Conservation (phyloP, 768 basidiomycete species). For the Kwoniella sp. region DNA sequence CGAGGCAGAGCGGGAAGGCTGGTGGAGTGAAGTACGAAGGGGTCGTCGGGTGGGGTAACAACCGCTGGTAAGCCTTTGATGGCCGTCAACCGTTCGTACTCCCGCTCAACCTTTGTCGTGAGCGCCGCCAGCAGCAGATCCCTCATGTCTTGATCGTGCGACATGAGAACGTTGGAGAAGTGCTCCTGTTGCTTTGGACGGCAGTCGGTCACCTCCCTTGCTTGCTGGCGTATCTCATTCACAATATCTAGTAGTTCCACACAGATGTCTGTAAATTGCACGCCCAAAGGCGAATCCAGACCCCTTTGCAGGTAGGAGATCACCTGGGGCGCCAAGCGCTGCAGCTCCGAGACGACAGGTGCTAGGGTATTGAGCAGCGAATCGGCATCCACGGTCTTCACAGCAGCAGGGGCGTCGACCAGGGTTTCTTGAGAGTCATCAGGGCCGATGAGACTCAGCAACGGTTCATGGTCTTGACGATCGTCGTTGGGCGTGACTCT, state of each 20-base stretch:
- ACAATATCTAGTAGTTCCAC: conserved; percentile 6
- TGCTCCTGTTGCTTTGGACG: conserved; percentile 5
- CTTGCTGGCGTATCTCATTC: neutral
- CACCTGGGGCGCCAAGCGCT: conserved; percentile 7
- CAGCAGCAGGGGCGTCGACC: neutral
- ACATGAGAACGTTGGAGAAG: too few relatives aligned
- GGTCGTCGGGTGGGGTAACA: conserved; percentile 6
- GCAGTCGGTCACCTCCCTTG: too few relatives aligned
- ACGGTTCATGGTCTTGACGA: too few relatives aligned
- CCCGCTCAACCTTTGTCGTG: conserved; percentile 19
- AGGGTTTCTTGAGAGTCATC: neutral
- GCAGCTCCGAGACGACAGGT: conserved; percentile 19
- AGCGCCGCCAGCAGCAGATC: conserved; percentile 22
- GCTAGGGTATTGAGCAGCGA: conserved; percentile 14
- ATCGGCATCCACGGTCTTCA: neutral
- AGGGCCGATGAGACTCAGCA: too few relatives aligned
- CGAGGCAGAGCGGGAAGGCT: neutral
- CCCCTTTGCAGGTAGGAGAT: too few relatives aligned
- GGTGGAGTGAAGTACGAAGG: conserved; percentile 30
- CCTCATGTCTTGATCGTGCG: conserved; percentile 27
- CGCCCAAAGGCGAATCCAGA: neutral
- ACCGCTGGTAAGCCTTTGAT: neutral
- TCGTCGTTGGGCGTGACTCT: too few relatives aligned
- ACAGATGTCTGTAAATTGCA: conserved; percentile 11
- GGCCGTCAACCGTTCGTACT: neutral